Evolutionary conservation across 805 yeast genomes (phyloP).

Genomic region (Ogataea degrootiae): DNA sequence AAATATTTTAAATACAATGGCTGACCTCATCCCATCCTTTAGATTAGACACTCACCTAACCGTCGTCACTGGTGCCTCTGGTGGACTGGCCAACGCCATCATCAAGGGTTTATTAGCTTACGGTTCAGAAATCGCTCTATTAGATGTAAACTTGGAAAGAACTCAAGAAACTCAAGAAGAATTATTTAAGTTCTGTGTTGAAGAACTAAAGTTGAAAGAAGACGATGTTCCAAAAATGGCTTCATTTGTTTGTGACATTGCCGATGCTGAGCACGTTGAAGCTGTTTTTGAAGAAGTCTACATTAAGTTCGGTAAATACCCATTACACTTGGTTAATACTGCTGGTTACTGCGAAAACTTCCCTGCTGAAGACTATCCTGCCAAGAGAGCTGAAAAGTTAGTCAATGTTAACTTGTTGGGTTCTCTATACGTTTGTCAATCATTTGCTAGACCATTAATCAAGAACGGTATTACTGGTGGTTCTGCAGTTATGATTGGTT

Average conservation of each 20-base stretch:
- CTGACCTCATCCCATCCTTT: slow-evolving; percentile 50
- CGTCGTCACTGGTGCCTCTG: slow-evolving; percentile 76
- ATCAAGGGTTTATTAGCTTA: slow-evolving; percentile 66
- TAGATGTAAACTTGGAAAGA: slow-evolving; percentile 62
- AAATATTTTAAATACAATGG: slow-evolving; percentile 8
- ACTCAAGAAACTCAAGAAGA: slow-evolving; percentile 51
- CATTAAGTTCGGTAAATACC: slow-evolving; percentile 54
- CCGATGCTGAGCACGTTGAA: slow-evolving; percentile 57
- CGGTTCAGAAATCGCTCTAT: slow-evolving; percentile 71
- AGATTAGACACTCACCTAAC: slow-evolving; percentile 69
- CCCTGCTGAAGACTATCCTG: slow-evolving; percentile 74
- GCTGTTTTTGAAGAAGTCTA: slow-evolving; percentile 49
- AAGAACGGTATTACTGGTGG: slow-evolving; percentile 48
- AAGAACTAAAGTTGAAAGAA: slow-evolving; percentile 22
- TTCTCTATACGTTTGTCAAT: slow-evolving; percentile 67
- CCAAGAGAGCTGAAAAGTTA: slow-evolving; percentile 60
- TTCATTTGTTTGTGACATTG: slow-evolving; percentile 72
- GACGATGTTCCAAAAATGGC: slow-evolving; percentile 37
- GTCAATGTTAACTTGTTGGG: slow-evolving; percentile 73
- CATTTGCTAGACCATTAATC: slow-evolving; percentile 65
- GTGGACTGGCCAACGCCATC: slow-evolving; percentile 65
- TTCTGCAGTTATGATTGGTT: slow-evolving; percentile 66
- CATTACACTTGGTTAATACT: slow-evolving; percentile 65
- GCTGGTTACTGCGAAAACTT: slow-evolving; percentile 86
- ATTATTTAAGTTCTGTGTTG: slow-evolving; percentile 27